Percentiles rank a stretch among this genome's conserved stretches.
These are phyloP conservation scores for Lactifluus hygrophoroides DNA, from an alignment of 768 basidiomycete species.

Conservation along the genomic window DNA sequence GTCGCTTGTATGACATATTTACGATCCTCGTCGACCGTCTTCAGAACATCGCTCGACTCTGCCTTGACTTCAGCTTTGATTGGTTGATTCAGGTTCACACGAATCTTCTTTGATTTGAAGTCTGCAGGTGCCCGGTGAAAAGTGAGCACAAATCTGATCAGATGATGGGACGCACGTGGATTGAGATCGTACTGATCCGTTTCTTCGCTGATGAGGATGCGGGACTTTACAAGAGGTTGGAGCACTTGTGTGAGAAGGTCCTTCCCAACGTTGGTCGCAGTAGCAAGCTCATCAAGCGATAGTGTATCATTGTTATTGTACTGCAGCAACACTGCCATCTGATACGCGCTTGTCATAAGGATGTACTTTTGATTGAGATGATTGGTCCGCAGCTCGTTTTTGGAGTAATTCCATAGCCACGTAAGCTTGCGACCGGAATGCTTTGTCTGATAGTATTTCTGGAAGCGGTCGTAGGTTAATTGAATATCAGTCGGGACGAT, in stretches of 20 bases:
- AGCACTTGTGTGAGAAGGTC: slow-evolving; percentile 69
- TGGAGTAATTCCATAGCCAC: slow-evolving; percentile 98
- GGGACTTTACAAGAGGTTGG: slow-evolving; percentile 62
- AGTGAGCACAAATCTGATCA: neutral
- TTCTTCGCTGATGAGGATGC: slow-evolving; percentile 84
- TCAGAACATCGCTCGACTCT: slow-evolving; percentile 81
- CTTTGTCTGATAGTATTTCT: slow-evolving; percentile 87
- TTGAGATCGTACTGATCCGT: slow-evolving; percentile 88
- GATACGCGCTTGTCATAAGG: slow-evolving; percentile 89
- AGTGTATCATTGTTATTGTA: slow-evolving; percentile 90
- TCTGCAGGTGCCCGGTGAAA: slow-evolving; percentile 32
- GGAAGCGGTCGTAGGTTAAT: slow-evolving; percentile 84
- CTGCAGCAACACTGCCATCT: slow-evolving; percentile 89
- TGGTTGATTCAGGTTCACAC: slow-evolving; percentile 83
- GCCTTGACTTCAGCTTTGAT: slow-evolving; percentile 94
- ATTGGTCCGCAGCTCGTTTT: slow-evolving; percentile 91
- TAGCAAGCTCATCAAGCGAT: slow-evolving; percentile 66
- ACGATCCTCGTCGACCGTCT: slow-evolving; percentile 93
- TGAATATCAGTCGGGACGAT: slow-evolving; percentile 82
- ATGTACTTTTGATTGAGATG: slow-evolving; percentile 94
- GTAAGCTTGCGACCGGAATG: slow-evolving; percentile 92
- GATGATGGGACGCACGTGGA: slow-evolving; percentile 40
- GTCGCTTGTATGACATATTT: slow-evolving; percentile 95
- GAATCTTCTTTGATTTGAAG: slow-evolving; percentile 91
- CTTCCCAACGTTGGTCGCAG: slow-evolving; percentile 74